A percentile compares a stretch with the other conserved stretches of the same genome.
Conservation (phyloP, 257 asterid species). For the Salvia rosmarinus region DNA sequence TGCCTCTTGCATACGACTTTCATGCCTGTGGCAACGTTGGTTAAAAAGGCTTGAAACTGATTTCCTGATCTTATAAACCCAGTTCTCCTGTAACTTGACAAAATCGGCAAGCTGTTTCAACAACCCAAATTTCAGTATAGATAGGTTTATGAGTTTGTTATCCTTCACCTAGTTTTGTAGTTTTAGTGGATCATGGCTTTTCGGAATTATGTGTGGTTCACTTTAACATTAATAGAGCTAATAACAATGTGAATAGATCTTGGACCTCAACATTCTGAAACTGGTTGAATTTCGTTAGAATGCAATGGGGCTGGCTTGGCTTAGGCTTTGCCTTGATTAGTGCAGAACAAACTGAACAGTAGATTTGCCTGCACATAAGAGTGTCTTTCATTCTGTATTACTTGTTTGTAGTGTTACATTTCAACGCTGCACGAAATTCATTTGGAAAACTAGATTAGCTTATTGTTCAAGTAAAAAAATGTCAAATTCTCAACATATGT, state of each 20-base stretch:
- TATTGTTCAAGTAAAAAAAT: background rate
- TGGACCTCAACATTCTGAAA: background rate
- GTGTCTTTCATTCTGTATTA: too few species aligned
- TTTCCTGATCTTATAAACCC: background rate
- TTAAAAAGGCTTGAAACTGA: background rate
- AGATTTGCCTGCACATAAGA: background rate
- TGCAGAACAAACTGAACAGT: background rate
- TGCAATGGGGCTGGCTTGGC: conserved; percentile 4
- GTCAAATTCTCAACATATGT: background rate
- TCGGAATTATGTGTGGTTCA: background rate
- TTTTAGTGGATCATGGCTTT: too few species aligned
- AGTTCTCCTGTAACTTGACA: too few species aligned
- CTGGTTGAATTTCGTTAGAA: background rate
- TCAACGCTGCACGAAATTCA: background rate
- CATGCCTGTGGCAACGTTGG: conserved; percentile 10
- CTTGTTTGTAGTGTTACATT: background rate
- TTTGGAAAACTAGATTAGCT: background rate
- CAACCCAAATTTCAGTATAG: background rate
- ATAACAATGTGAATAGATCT: conserved; percentile 1
- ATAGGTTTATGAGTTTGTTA: background rate
- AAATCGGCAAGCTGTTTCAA: too few species aligned
- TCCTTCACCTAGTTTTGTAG: background rate
- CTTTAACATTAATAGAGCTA: background rate
- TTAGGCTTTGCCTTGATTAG: conserved; percentile 15
- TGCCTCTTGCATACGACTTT: conserved; percentile 12